A percentile compares a stretch with the other conserved stretches of the same genome.
phyloP scores from a whole-genome alignment of 2,329 filamentous ascomycete species.

The Fusarium sp. region DNA sequence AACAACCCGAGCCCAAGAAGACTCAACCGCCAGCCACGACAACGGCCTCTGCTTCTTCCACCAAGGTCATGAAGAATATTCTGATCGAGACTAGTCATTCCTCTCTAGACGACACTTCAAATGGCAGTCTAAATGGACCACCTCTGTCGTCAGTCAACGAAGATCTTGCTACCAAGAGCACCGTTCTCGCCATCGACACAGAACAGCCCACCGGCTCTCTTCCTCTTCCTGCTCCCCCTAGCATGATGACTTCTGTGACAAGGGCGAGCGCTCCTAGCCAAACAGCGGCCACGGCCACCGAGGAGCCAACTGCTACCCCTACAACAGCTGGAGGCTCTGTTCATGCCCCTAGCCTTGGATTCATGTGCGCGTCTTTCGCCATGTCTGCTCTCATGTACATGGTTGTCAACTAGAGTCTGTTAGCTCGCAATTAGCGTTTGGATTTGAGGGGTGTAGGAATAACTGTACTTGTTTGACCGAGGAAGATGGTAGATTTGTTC shows the following conservation, averaged over 20 bases:
- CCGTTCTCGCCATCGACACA: slow-evolving; percentile 40
- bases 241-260: slow-evolving; percentile 29
- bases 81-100: slow-evolving; percentile 30
- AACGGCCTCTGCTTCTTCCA: slow-evolving; percentile 9
- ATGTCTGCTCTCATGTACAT: slow-evolving; percentile 38
- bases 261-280: slow-evolving; percentile 14
- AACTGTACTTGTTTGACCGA: slow-evolving; percentile 17
- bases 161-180: slow-evolving; percentile 39
- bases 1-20: slow-evolving; percentile 22
- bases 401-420: slow-evolving; percentile 25
- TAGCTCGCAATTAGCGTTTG: neutral
- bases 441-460: neutral
- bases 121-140: slow-evolving; percentile 19
- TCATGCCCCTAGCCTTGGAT: slow-evolving; percentile 29
- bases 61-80: slow-evolving; percentile 33
- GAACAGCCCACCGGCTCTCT: slow-evolving; percentile 38
- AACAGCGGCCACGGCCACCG: slow-evolving; percentile 5
- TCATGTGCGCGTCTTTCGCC: slow-evolving; percentile 36
- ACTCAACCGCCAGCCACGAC: slow-evolving; percentile 13
- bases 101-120: neutral
- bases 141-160: slow-evolving; percentile 34
- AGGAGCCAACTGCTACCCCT: slow-evolving; percentile 26
- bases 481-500: slow-evolving; percentile 10
- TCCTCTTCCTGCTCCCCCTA: slow-evolving; percentile 32
- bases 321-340: slow-evolving; percentile 28